Evolutionary conservation across 2,329 filamentous ascomycete species (phyloP), one percentile per base, ranked within the genome.

Genomic region (Calonectria fujianensis): DNA sequence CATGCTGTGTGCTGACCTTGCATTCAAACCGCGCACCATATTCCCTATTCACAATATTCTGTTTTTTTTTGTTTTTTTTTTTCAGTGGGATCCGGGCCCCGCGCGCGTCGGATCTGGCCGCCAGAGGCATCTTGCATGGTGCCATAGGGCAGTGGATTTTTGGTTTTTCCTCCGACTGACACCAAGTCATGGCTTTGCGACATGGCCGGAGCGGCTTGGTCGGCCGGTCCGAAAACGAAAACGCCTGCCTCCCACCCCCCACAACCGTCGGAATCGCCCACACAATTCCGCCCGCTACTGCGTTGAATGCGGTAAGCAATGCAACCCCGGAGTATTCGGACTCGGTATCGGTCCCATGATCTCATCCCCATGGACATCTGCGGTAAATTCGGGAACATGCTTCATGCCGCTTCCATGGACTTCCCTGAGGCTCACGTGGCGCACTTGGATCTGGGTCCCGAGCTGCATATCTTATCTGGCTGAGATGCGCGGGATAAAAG

Each of bases 191-290:
- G 57, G 57, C 35, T 24, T 41, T 63, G 24, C 57, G 31, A 27
- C 57, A 18, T 63, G 57, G 24, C 57, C 57, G 57, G 57, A 63
- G 57, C 61, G 41, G 31, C 50, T 50, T 63, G 35, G 57, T 63
- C 35, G 57, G 57, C 57, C 35, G 57, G 57, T 63, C 79, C 79
- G 79, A 81, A 78, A 80, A 79, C 77, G 79, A 80, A 80, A 75
- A 80, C 79, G 72, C 45, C 66, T 29, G 59, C 69, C n/a, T 70
- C 69, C 71, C 71, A 65, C 69, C 24, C 71, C 69, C 71, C 71
- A 65, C 71, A 61, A 27, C 16, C 54, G 29, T 54, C 29, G 41
- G 65, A 69, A 64, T 48, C 32, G 24, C 32, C 29, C 67, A 64
- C 52, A n/a, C 31, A 41, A 61, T 72, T 59, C 52, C 64, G 64